Evolutionary conservation across 495 filamentous ascomycete species (phyloP).

Genomic region (Lophiostoma macrostomum): DNA sequence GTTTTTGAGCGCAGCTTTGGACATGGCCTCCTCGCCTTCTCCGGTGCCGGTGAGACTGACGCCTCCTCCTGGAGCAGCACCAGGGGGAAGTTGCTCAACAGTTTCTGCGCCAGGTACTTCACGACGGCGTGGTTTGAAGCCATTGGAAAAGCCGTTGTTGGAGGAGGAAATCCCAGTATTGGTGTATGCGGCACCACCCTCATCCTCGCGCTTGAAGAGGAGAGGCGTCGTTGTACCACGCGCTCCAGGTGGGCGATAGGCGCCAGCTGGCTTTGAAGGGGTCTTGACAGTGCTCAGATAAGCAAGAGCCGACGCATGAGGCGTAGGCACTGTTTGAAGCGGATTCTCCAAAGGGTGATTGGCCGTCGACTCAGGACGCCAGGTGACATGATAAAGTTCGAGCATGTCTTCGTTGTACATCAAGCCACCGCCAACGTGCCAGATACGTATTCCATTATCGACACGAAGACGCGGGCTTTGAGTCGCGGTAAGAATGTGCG

Average conservation of each 20-base stretch:
- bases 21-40: slow-evolving; percentile 65
- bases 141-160: slow-evolving; percentile 58
- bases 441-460: slow-evolving; percentile 93
- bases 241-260: slow-evolving; percentile 94
- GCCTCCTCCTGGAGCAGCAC: slow-evolving; percentile 68
- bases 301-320: slow-evolving; percentile 78
- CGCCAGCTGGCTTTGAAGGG: slow-evolving; percentile 89
- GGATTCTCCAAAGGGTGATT: slow-evolving; percentile 67
- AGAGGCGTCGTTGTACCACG: slow-evolving; percentile 83
- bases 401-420: slow-evolving; percentile 94
- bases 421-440: slow-evolving; percentile 84
- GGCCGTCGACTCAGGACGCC: slow-evolving; percentile 70
- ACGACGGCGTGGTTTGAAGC: slow-evolving; percentile 64
- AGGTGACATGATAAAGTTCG: slow-evolving; percentile 88
- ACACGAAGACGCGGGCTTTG: slow-evolving; percentile 91
- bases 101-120: slow-evolving; percentile 79
- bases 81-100: slow-evolving; percentile 59
- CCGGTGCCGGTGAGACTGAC: slow-evolving; percentile 56
- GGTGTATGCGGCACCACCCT: slow-evolving; percentile 86
- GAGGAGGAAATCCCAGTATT: slow-evolving; percentile 68
- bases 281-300: slow-evolving; percentile 85
- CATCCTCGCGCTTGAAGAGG: slow-evolving; percentile 95
- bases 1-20: slow-evolving; percentile 89
- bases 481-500: slow-evolving; percentile 91
- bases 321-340: slow-evolving; percentile 69